A percentile compares a stretch with the other conserved stretches of the same genome.
phyloP scores from a whole-genome alignment of 1,284 basidiomycete species.

The Austroboletus novae-zelandiae region DNA sequence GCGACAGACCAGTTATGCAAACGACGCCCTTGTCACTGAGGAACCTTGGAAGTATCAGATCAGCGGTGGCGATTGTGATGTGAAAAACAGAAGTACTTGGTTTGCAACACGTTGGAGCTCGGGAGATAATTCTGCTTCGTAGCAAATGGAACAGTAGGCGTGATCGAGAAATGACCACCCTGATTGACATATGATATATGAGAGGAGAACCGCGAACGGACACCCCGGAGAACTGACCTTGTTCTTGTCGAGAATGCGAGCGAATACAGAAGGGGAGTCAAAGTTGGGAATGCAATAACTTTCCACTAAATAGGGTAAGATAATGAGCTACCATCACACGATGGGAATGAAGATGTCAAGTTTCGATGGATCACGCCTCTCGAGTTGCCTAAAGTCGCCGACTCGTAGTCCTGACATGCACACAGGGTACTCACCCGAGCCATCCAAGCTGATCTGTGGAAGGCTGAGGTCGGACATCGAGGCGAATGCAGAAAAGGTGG shows the following conservation, averaged over 20 bases:
- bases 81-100: conserved; percentile 49
- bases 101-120: conserved; percentile 84
- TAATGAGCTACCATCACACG: conserved; percentile 1
- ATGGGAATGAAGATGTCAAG: background rate
- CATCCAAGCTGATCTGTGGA: conserved; percentile 66
- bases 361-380: background rate
- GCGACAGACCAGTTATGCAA: conserved; percentile 63
- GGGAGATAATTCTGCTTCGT: conserved; percentile 88
- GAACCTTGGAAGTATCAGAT: conserved; percentile 45
- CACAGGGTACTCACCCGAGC: conserved; percentile 55
- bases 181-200: conserved; percentile 26
- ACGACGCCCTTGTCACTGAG: conserved; percentile 81
- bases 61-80: background rate
- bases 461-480: conserved; percentile 6
- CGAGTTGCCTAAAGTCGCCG: background rate
- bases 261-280: conserved; percentile 89
- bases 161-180: conserved; percentile 92
- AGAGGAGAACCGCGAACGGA: background rate
- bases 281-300: conserved; percentile 92
- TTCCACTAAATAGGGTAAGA: conserved; percentile 53
- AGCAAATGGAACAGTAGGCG: conserved; percentile 62
- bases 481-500: background rate
- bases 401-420: background rate
- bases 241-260: conserved; percentile 81
- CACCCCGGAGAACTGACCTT: conserved; percentile 42